Base-by-base conservation (phyloP, 495 filamentous ascomycete genomes). In the Lophiotrema nucula region DNA sequence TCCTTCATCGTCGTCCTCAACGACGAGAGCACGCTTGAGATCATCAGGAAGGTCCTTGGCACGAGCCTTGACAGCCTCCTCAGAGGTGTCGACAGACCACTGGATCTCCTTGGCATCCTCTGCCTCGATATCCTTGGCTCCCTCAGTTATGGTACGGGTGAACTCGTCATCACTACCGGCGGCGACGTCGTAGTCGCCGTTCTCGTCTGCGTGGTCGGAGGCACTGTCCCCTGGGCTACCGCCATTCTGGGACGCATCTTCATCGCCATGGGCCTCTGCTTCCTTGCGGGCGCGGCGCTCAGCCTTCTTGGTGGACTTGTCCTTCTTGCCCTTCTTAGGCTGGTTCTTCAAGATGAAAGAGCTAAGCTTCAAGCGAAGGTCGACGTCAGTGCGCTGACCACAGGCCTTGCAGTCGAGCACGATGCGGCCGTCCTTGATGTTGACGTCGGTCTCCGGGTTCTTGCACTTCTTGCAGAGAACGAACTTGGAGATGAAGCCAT, bases 401-500 rank as follows among this genome's bases (percentile, higher is more conserved):
- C 93, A 98, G 54, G 93, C 93, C 78, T 98, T 98, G 87, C 93
- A 98, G 77, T 98, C 93, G 65, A 97, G 83, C 50, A 85, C 68
- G 69, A 98, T 98, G 66, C 79, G 81, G 37, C 88, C 92, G 59
- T 96, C 89, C 75, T 95, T 96, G 81, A 95, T 89, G 67, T 86
- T 80, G 68, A 96, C 88, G 56, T 91, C 92, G 62, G 93, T 98
- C 78, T 98, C 93, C 25, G 93, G 93, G 73, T 98, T 98, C 84
- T 96, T 96, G 86, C 93, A 98, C 74, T 93, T 90, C 81, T 93
- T 92, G 88, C 93, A 98, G 51, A 98, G 89, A 64, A 98, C 93
- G 62, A 97, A 98, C 76, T 89, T 95, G 79, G 82, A 79, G 73
- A 98, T 98, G 83, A 97, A 98, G 44, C 92, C 92, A 69, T 97